These are phyloP conservation scores for Trichoderma breve DNA, from an alignment of 2,329 filamentous ascomycete species.

Conservation along the genomic window DNA sequence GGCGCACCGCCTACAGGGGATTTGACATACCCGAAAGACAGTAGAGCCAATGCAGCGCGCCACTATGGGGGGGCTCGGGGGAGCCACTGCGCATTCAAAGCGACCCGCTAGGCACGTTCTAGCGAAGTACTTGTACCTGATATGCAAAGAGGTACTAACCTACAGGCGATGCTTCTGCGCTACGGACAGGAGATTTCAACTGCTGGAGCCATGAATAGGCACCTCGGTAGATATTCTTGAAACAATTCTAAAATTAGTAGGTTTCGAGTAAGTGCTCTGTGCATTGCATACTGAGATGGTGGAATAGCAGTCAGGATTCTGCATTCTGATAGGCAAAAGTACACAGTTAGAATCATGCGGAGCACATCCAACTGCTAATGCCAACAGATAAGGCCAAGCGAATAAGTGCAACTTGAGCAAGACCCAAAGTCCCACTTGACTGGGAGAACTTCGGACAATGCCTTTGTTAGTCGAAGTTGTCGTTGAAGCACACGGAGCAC, in stretches of 20 bases:
- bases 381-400: background rate
- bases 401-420: background rate
- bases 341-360: background rate
- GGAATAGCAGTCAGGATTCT: background rate
- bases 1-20: conserved; percentile 15
- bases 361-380: background rate
- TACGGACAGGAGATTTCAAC: background rate
- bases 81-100: background rate
- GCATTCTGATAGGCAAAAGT: background rate
- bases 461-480: background rate
- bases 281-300: background rate
- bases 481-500: background rate
- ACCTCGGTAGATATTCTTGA: background rate
- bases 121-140: background rate
- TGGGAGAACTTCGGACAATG: background rate
- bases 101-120: background rate
- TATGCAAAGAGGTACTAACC: background rate
- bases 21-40: background rate
- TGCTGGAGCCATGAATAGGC: background rate
- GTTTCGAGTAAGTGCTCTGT: background rate
- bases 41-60: background rate
- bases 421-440: background rate
- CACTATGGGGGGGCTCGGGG: background rate
- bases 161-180: background rate
- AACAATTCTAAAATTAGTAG: background rate